Conservation (phyloP, 805 yeast genomes). For the Candida suzukii region DNA sequence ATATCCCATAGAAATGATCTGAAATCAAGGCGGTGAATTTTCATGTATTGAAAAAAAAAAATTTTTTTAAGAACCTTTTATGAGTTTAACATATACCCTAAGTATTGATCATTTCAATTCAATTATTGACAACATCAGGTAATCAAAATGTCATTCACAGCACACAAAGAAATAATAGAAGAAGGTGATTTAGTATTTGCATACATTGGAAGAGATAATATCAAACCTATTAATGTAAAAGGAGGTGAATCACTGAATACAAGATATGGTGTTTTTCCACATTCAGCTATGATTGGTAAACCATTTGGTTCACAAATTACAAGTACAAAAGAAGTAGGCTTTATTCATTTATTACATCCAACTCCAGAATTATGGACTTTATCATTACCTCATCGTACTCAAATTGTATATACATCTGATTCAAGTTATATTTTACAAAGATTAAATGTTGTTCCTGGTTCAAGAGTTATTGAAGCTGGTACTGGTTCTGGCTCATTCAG, state of each 20-base stretch:
- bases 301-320: constrained; percentile 82
- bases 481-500: constrained; percentile 97
- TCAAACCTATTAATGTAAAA: constrained; percentile 65
- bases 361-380: constrained; percentile 94
- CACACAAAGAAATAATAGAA: constrained; percentile 50
- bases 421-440: constrained; percentile 86
- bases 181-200: constrained; percentile 86
- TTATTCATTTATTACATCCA: constrained; percentile 82
- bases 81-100: too few relatives aligned
- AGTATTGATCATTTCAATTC: too few relatives aligned
- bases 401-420: constrained; percentile 94
- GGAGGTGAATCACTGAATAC: constrained; percentile 66
- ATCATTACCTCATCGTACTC: constrained; percentile 96
- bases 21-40: too few relatives aligned
- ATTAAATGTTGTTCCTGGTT: constrained; percentile 63
- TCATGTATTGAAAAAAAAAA: too few relatives aligned
- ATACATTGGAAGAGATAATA: constrained; percentile 73
- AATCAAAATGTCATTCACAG: background rate
- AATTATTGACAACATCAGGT: background rate
- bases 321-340: constrained; percentile 64
- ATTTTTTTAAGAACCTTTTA: too few relatives aligned
- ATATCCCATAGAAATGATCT: too few relatives aligned
- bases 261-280: constrained; percentile 86
- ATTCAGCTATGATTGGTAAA: constrained; percentile 71
- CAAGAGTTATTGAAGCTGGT: constrained; percentile 90